Conservation (phyloP, 2,329 filamentous ascomycete genomes). For the Colletotrichum filicis region DNA sequence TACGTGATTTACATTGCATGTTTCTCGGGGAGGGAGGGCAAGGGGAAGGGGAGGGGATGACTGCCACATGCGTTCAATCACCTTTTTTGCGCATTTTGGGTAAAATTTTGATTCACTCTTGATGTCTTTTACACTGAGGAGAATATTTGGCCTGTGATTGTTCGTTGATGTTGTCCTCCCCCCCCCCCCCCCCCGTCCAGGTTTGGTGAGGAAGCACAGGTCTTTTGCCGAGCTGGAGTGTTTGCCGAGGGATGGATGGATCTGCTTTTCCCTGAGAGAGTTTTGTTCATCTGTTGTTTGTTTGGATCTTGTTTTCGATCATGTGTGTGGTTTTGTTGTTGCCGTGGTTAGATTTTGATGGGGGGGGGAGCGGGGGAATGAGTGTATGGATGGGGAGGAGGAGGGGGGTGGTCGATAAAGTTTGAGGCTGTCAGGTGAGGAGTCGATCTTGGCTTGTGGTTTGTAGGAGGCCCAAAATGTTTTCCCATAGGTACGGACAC, state of each 20-base stretch:
- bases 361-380: not conserved
- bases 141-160: not conserved
- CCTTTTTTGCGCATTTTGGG: not conserved
- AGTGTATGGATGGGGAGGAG: no score
- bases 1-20: not conserved
- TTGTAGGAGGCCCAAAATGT: not conserved
- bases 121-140: not conserved
- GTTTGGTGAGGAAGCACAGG: no score
- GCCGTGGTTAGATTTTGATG: not conserved
- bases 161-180: no score
- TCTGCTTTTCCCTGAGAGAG: not conserved
- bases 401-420: not conserved
- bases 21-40: not conserved
- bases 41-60: not conserved
- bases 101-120: not conserved
- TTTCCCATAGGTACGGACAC: not conserved
- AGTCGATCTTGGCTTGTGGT: not conserved
- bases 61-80: not conserved
- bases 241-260: not conserved
- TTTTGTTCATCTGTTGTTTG: not conserved
- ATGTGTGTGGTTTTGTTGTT: not conserved
- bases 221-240: not conserved
- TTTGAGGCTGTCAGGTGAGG: constrained; percentile 32
- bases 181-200: no score
- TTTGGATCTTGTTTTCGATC: not conserved